These are phyloP conservation scores for Senna tora DNA, from an alignment of 306 rosid genomes.

Conservation along the genomic window DNA sequence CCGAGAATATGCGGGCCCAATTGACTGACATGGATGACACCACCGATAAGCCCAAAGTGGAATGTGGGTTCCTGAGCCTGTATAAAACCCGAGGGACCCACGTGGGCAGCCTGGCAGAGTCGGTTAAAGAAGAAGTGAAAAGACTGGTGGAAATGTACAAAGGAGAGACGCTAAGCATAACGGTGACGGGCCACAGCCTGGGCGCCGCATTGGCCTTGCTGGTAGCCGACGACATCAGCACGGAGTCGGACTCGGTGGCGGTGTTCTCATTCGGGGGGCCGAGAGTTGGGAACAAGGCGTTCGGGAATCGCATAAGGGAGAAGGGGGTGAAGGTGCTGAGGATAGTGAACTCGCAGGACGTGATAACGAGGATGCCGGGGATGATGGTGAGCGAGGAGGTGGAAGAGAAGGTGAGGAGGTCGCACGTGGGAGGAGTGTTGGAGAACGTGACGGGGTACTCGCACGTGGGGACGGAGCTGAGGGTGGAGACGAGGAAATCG, in stretches of 20 bases:
- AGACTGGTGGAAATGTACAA: constrained; percentile 58
- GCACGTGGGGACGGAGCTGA: constrained; percentile 78
- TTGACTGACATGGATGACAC: constrained; percentile 36
- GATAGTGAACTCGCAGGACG: constrained; percentile 84
- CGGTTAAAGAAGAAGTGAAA: constrained; percentile 68
- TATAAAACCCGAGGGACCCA: constrained; percentile 73
- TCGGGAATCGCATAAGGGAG: constrained; percentile 46
- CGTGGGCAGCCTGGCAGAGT: constrained; percentile 69
- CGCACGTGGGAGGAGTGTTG: constrained; percentile 50
- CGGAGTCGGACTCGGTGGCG: constrained; percentile 41
- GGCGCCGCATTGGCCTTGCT: constrained; percentile 83
- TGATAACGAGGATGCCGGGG: constrained; percentile 74
- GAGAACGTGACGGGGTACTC: constrained; percentile 65
- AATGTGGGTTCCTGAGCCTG: constrained; percentile 80
- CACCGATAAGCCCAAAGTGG: constrained; percentile 58
- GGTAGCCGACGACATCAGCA: constrained; percentile 74
- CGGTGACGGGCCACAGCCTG: constrained; percentile 85
- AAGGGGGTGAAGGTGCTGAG: constrained; percentile 71
- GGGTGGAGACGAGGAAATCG: constrained; percentile 83
- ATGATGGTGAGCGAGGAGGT: constrained; percentile 54
- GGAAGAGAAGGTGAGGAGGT: constrained; percentile 49
- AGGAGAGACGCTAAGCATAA: constrained; percentile 75
- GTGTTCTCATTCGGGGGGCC: constrained; percentile 95
- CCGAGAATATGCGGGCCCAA: constrained; percentile 79
- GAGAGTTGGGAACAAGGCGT: constrained; percentile 72